Evolutionary conservation across 805 yeast genomes (phyloP), one percentile per base, ranked within the genome.

Genomic region (Ogataea wickerhamii): DNA sequence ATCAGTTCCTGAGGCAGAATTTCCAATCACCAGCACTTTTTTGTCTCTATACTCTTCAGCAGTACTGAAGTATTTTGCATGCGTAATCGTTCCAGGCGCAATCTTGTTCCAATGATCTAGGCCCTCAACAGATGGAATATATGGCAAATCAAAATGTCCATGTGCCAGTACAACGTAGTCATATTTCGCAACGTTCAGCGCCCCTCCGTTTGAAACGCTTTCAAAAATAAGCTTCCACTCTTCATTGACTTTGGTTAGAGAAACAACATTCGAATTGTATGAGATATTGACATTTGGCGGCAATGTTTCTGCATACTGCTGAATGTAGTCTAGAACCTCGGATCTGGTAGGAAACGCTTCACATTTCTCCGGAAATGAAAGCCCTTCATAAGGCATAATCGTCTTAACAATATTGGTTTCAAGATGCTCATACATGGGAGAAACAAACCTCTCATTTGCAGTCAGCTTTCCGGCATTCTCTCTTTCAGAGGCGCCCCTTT

Each of bases 1-100:
- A 53, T 87, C 95, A 14, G 77, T 73, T 19, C 91, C 95, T 21
- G 87, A 78, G 2, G 93, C 82, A 8, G 81, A 78, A 49, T 80
- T 59, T 29, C 67, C 67, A 22, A 62, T 44, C 18, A 62, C 53
- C 18, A 62, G 40, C 6, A 70, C 70, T 6, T 51, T 61, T 42
- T 66, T 53, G 28, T 54, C 61, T 37, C 56, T 58, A 41, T 56
- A 73, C 5, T 51, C 46, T 0, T 45, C 43, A 4, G 62, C 61
- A 22, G 48, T 49, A 27, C 66, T 55, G 47, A 58, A 73, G 51
- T 64, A 70, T 41, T 71, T 72, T 11, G 75, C 70, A 48, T 73
- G 78, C 11, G 68, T 56, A 4, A 73, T 53, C 1, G 64, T 49
- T 0, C 40, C 47, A 22, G 64, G 65, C 28, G 48, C 52, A 34